Conservation (phyloP, 1,284 basidiomycete genomes). For the Cutaneotrichosporon arboriforme region DNA sequence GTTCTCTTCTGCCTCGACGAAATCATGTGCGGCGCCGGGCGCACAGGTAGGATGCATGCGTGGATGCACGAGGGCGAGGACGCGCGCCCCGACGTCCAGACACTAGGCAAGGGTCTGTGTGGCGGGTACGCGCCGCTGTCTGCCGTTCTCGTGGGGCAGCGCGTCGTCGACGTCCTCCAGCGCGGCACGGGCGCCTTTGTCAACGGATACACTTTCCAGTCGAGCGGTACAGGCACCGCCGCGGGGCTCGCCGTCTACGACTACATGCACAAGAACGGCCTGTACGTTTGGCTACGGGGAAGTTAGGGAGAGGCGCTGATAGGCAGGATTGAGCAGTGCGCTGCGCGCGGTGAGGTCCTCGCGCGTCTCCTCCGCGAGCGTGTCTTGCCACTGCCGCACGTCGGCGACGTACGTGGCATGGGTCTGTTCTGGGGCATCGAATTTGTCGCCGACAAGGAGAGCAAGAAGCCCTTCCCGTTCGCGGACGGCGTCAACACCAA, state of each 20-base stretch:
- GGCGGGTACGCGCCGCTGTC: constrained; percentile 78
- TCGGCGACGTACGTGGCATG: constrained; percentile 50
- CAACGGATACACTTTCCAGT: constrained; percentile 83
- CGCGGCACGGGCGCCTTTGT: constrained; percentile 56
- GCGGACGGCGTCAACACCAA: constrained; percentile 19
- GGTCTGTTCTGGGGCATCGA: constrained; percentile 78
- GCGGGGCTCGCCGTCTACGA: constrained; percentile 64
- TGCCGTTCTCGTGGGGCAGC: constrained; percentile 66
- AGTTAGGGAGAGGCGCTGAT: constrained; percentile 1
- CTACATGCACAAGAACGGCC: constrained; percentile 16
- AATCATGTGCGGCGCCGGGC: constrained; percentile 79
- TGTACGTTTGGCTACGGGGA: constrained; percentile 12
- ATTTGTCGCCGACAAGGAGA: constrained; percentile 50
- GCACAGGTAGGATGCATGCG: constrained; percentile 67
- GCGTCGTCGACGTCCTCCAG: constrained; percentile 63
- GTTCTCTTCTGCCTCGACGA: constrained; percentile 82
- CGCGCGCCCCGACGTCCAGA: constrained; percentile 67
- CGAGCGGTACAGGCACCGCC: constrained; percentile 66
- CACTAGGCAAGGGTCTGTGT: constrained; percentile 76
- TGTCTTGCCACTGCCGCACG: constrained; percentile 17
- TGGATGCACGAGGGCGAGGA: constrained; percentile 67
- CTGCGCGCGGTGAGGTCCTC: constrained; percentile 60
- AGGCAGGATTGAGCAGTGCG: constrained; percentile 57
- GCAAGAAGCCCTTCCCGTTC: constrained; percentile 25
- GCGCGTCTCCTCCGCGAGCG: constrained; percentile 61